phyloP scores from a whole-genome alignment of 495 filamentous ascomycete species.

The Aspergillus campestris region DNA sequence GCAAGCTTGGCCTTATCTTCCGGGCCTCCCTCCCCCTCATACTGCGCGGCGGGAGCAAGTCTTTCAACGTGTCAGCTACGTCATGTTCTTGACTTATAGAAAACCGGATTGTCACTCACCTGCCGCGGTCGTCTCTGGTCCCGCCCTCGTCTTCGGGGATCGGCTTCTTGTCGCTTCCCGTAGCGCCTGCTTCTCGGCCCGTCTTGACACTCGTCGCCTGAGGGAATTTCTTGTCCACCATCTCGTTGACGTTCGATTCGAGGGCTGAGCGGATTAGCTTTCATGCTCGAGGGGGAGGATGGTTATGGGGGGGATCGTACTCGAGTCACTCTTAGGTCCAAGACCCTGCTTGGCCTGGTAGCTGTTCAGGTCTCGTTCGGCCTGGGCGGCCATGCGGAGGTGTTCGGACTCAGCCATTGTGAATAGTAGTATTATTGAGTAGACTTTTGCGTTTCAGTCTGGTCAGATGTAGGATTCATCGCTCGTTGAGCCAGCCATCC shows the following conservation, averaged over 20 bases:
- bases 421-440: not conserved
- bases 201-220: constrained; percentile 32
- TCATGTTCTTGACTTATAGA: constrained; percentile 1
- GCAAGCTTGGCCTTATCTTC: constrained; percentile 37
- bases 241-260: constrained; percentile 47
- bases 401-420: constrained; percentile 32
- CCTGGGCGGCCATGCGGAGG: constrained; percentile 30
- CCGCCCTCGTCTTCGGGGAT: constrained; percentile 47
- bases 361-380: constrained; percentile 48
- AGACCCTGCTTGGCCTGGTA: constrained; percentile 41
- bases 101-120: constrained; percentile 13
- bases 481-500: too few relatives aligned
- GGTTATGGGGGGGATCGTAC: constrained; percentile 18
- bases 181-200: constrained; percentile 37
- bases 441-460: too few relatives aligned
- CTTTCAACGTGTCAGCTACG: constrained; percentile 9
- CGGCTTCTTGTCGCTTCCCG: constrained; percentile 42
- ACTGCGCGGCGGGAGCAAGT: constrained; percentile 39
- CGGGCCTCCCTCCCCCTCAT: constrained; percentile 43
- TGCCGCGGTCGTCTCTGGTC: constrained; percentile 34
- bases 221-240: constrained; percentile 37
- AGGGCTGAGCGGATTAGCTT: constrained; percentile 18
- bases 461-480: too few relatives aligned
- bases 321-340: constrained; percentile 35
- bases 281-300: not conserved